phyloP scores from a whole-genome alignment of 2,329 filamentous ascomycete genomes.

The Thielaviopsis populi region DNA sequence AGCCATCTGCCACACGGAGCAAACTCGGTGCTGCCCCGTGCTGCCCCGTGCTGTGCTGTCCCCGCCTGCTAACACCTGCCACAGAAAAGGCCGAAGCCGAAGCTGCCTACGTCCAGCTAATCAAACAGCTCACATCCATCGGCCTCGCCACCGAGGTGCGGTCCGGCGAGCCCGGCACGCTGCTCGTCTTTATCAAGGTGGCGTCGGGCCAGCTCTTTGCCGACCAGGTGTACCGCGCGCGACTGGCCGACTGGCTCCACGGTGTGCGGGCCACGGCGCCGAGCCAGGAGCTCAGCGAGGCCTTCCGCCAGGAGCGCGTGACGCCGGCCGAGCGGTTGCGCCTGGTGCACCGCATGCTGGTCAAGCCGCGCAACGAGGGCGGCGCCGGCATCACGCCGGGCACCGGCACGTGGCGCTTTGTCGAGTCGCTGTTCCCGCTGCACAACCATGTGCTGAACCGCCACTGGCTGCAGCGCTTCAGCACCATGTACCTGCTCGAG shows the following conservation, averaged over 20 bases:
- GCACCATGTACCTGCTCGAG: constrained; percentile 53
- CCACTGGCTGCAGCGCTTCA: constrained; percentile 59
- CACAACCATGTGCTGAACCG: constrained; percentile 66
- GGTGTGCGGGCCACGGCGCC: constrained; percentile 69
- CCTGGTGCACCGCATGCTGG: constrained; percentile 74
- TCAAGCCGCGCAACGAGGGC: constrained; percentile 55
- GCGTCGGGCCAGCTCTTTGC: constrained; percentile 60
- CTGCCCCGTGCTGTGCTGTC: neutral
- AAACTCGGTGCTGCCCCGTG: neutral
- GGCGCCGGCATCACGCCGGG: constrained; percentile 63
- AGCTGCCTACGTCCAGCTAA: constrained; percentile 61
- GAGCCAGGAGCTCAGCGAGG: constrained; percentile 51
- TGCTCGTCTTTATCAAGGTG: constrained; percentile 73
- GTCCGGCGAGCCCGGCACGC: constrained; percentile 55
- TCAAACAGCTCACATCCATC: constrained; percentile 57
- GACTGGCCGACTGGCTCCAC: constrained; percentile 87
- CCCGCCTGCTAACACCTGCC: neutral
- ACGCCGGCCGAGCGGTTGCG: constrained; percentile 79
- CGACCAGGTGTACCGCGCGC: constrained; percentile 69
- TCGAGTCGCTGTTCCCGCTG: constrained; percentile 61
- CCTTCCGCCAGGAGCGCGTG: constrained; percentile 58
- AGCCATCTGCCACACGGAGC: neutral
- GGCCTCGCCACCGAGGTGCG: constrained; percentile 84
- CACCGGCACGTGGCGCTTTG: constrained; percentile 54
- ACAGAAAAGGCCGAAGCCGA: constrained; percentile 43